Evolutionary conservation across 371 early-diverging fungal genomes (phyloP).

Genomic region (Phascolomyces articulosus): DNA sequence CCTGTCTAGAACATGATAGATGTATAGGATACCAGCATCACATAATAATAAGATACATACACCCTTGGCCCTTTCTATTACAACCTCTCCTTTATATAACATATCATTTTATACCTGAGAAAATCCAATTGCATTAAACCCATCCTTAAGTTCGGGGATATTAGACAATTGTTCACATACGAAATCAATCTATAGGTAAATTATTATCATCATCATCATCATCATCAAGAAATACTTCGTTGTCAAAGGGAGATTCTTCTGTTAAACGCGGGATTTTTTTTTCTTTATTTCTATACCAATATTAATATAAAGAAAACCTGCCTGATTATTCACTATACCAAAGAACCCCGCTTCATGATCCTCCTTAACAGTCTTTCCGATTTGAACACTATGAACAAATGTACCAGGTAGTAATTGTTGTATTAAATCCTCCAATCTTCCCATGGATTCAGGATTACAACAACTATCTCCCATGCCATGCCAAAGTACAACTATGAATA

Average conservation of each 20-base stretch:
- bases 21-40: no score
- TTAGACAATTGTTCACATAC: conserved; percentile 63
- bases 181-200: conserved; percentile 42
- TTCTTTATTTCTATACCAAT: not conserved
- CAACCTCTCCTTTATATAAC: no score
- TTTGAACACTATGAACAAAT: conserved; percentile 77
- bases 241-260: no score
- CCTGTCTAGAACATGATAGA: not conserved
- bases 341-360: conserved; percentile 86
- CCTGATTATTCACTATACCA: conserved; percentile 78
- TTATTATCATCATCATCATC: not conserved
- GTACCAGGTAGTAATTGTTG: conserved; percentile 61
- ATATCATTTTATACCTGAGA: conserved; percentile 67
- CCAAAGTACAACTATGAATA: conserved; percentile 68
- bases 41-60: no score
- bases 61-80: no score
- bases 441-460: conserved; percentile 75
- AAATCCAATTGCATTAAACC: conserved; percentile 94
- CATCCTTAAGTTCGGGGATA: conserved; percentile 62
- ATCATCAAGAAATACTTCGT: no score
- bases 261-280: no score
- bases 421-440: conserved; percentile 55
- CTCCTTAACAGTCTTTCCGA: conserved; percentile 61
- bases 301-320: not conserved
- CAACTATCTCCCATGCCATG: conserved; percentile 94